Evolutionary conservation across 257 asterid genomes (phyloP), one percentile per base, ranked within the genome.

Genomic region (Ajuga chamaepitys): DNA sequence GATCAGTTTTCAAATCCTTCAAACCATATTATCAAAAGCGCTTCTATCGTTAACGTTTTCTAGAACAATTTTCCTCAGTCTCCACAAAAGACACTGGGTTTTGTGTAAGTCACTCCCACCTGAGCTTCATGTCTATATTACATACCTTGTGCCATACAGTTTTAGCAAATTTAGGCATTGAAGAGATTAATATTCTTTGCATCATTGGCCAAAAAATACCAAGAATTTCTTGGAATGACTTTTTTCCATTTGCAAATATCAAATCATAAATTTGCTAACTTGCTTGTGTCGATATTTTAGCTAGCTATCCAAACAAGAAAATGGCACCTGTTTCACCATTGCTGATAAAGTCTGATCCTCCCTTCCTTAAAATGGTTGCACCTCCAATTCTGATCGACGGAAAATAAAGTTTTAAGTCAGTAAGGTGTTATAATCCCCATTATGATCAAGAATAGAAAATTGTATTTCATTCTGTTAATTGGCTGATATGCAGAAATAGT

Each of bases 341-440:
- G 67, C 95, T 84, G 76, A 94, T 80, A 16, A 75, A 70, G 81
- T 90, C 97, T 1, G 88, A 82, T 61, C 74, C 82, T 70, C 97
- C 99, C 81, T 94, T 90, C 77, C 81, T 79, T 62, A 94, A 75
- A 65, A 90, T 80, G 59, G 97, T 94, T 66, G 77, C 98, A 20
- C 91, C 92, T 45, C 94, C 97, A 26, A 89, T 76, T 78, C 99
- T 93, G 83, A 64, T 46, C 35, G 71, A 64, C 53, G 28, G 64
- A 60, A 62, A 18, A 48, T 45, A 61, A 17, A 57, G 50, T 21
- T 46, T n/a, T 74, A 37, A 21, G 69, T 67, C 2, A 32, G 26
- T 13, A 45, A 30, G 50, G 18, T 25, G 18, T 22, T 14, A 28
- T 17, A 17, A 25, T 4, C 42, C 42, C 25, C 13, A 5, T 45